These are phyloP conservation scores for Litchi chinensis DNA, from an alignment of 345 rosid species.

Conservation along the genomic window DNA sequence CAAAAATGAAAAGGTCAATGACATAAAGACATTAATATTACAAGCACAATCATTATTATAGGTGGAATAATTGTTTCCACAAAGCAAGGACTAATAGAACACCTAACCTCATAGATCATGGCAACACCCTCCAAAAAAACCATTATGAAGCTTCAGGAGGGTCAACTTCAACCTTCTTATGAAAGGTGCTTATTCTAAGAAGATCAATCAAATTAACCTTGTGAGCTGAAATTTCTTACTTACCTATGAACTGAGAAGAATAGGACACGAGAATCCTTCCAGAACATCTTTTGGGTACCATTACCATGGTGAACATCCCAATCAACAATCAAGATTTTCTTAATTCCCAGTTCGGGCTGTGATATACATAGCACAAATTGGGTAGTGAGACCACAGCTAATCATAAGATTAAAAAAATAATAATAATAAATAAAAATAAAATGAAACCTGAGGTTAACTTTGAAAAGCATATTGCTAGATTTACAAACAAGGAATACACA, in stretches of 20 bases:
- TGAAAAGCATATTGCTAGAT: neutral
- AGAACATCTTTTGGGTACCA: constrained; percentile 89
- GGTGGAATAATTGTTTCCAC: neutral
- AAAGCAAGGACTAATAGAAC: constrained; percentile 1
- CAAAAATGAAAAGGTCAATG: neutral
- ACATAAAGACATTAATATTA: neutral
- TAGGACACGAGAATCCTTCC: constrained; percentile 87
- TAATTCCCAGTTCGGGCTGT: constrained; percentile 76
- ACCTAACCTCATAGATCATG: constrained; percentile 17
- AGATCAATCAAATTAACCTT: constrained; percentile 7
- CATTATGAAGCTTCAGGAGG: neutral
- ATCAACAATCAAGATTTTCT: constrained; percentile 85
- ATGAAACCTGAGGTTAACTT: neutral
- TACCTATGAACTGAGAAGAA: constrained; percentile 99
- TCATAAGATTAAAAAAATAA: constrained; percentile 6
- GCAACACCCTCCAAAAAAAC: neutral
- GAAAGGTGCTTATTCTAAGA: neutral
- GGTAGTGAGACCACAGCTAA: constrained; percentile 11
- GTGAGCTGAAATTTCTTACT: constrained; percentile 1
- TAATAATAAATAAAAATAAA: too few species aligned
- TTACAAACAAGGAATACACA: neutral
- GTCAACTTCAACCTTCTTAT: neutral
- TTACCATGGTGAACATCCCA: constrained; percentile 99
- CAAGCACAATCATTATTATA: constrained; percentile 8
- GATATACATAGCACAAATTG: neutral